phyloP scores from a whole-genome alignment of 2,329 filamentous ascomycete species.

The Nemania bipapillata region DNA sequence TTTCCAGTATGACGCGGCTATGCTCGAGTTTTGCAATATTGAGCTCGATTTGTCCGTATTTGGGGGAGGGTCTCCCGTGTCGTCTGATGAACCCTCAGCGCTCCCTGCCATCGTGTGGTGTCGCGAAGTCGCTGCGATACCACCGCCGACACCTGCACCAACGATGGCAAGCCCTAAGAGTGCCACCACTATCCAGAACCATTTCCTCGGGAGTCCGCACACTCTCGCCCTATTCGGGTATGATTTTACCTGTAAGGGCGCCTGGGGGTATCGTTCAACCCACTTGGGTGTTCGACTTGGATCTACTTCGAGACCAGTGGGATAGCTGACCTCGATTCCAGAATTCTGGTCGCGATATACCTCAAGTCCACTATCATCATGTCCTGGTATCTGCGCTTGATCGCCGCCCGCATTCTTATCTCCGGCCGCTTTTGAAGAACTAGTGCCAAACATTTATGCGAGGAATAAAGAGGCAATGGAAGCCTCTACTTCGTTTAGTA shows the following conservation, averaged over 20 bases:
- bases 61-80: no score
- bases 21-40: conserved; percentile 12
- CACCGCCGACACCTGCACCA: neutral
- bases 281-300: neutral
- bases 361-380: conserved; percentile 7
- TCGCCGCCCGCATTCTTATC: no score
- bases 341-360: neutral
- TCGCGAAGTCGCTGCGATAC: no score
- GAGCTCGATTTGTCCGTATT: neutral
- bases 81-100: neutral
- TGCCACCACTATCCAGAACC: neutral
- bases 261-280: neutral
- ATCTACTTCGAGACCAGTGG: neutral
- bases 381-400: no score
- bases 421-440: no score
- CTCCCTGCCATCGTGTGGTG: neutral
- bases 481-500: no score
- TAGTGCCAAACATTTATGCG: no score
- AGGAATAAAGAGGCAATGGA: no score
- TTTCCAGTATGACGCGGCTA: neutral
- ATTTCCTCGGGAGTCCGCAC: neutral
- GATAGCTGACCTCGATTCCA: neutral
- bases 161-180: neutral
- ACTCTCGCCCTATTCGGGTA: neutral
- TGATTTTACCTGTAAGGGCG: neutral